Percentiles rank a stretch among this genome's conserved stretches.
Conservation (phyloP, 352 stramenopile species). For the Pythium dissimile region DNA sequence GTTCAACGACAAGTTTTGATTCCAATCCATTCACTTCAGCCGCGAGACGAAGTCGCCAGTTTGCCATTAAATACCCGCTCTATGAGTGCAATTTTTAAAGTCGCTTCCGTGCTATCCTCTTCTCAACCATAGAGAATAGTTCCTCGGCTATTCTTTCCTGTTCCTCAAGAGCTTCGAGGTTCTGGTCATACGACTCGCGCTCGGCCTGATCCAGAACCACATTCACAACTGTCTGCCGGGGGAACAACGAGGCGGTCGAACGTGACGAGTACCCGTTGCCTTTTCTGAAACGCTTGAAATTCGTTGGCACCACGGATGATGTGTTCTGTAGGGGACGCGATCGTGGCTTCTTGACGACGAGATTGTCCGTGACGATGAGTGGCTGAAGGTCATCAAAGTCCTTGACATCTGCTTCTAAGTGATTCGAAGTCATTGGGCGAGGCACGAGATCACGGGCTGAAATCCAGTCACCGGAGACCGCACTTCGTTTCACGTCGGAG, state of each 20-base stretch:
- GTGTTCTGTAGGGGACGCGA: neutral
- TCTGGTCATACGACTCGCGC: constrained; percentile 45
- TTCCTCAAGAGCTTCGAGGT: constrained; percentile 67
- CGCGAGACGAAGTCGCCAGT: neutral
- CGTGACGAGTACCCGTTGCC: constrained; percentile 45
- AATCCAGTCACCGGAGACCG: constrained; percentile 10
- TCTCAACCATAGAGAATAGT: constrained; percentile 78
- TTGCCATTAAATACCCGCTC: constrained; percentile 3
- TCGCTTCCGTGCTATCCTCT: constrained; percentile 39
- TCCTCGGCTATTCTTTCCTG: constrained; percentile 84
- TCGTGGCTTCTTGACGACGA: constrained; percentile 47
- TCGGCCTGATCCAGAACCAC: constrained; percentile 65
- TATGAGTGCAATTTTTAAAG: constrained; percentile 30
- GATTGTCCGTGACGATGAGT: constrained; percentile 41
- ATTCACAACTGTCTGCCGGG: constrained; percentile 50
- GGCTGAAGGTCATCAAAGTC: constrained; percentile 9
- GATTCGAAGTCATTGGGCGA: constrained; percentile 1
- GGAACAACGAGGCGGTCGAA: constrained; percentile 46
- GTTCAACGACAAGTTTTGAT: constrained; percentile 80
- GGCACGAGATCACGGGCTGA: constrained; percentile 8
- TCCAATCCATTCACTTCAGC: neutral
- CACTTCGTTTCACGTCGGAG: too few relatives aligned
- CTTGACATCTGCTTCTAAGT: neutral
- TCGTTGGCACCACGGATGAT: constrained; percentile 22
- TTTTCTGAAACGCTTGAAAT: constrained; percentile 88